Conservation (phyloP, 2,329 filamentous ascomycete species). For the Emergomyces orientalis region DNA sequence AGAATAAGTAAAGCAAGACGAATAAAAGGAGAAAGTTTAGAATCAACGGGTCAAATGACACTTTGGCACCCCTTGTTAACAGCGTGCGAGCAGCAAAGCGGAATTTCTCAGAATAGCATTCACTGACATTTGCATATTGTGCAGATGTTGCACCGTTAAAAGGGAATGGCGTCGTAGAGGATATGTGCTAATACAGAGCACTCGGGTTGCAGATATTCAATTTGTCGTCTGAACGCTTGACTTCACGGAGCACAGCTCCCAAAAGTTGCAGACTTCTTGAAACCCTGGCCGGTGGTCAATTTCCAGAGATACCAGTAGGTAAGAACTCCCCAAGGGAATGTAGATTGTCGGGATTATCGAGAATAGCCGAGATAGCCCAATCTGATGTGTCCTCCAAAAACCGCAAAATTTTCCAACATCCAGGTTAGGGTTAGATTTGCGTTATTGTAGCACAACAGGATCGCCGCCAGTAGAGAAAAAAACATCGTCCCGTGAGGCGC, state of each 20-base stretch:
- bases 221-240: neutral
- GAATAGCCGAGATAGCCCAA: neutral
- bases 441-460: neutral
- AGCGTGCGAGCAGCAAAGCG: neutral
- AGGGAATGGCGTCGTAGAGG: neutral
- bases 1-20: neutral
- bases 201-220: neutral
- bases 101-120: neutral
- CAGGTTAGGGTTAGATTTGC: constrained; percentile 4
- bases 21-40: neutral
- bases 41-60: neutral
- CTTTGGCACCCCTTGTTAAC: neutral
- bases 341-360: neutral
- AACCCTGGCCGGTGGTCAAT: neutral
- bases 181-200: neutral
- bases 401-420: neutral
- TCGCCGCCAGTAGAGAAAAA: neutral
- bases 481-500: neutral
- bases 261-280: neutral
- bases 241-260: neutral
- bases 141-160: no score
- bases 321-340: neutral
- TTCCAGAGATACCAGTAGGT: neutral
- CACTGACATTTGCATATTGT: neutral
- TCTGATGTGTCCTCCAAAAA: neutral